Base-by-base conservation (phyloP, 176 grass and related monocot species). In the Carex scoparia region DNA sequence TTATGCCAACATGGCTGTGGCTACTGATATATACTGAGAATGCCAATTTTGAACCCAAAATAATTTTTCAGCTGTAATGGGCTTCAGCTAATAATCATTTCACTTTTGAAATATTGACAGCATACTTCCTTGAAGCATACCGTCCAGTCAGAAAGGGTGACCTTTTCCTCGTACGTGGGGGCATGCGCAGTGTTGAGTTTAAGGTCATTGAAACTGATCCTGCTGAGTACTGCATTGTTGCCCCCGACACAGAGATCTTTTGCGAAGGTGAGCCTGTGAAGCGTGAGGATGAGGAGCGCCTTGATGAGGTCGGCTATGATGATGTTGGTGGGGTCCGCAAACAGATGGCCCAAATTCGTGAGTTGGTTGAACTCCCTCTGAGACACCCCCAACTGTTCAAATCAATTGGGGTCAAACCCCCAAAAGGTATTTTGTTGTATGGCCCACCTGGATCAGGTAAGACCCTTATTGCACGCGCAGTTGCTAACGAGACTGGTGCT, bases 251-350 rank as follows among this genome's bases (percentile, higher is more conserved):
- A 59, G 91, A 95, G 87, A 93, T 95, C 73, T 95, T 93, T 33
- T 95, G 91, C 61, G 91, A 91, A 23, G 93, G 93, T 27, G 91
- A 92, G 69, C 93, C 93, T 84, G 73, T 95, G 61, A 95, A 92
- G 73, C 92, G 93, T 65, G 93, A 95, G 72, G 90, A 95, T 69
- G 93, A 95, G 85, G 91, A 95, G 18, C 88, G 91, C 37, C 90
- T 95, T n/a, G 93, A 95, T 7, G 93, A 92, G 1, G 93, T 95
- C 44, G 93, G 93, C 7, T 95, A 95, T 80, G 93, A 95, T 89
- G 93, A 95, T 69, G 93, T 95, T 37, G 93, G 93, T 69, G 93
- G 93, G 28, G 90, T 95, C n/a, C 78, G 93, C 19, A 95, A 92
- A 73, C 93, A 92, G 51, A 95, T 95, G 93, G 93, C 93, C 46